phyloP scores from a whole-genome alignment of 306 rosid species.

The Pachyrhizus erosus region DNA sequence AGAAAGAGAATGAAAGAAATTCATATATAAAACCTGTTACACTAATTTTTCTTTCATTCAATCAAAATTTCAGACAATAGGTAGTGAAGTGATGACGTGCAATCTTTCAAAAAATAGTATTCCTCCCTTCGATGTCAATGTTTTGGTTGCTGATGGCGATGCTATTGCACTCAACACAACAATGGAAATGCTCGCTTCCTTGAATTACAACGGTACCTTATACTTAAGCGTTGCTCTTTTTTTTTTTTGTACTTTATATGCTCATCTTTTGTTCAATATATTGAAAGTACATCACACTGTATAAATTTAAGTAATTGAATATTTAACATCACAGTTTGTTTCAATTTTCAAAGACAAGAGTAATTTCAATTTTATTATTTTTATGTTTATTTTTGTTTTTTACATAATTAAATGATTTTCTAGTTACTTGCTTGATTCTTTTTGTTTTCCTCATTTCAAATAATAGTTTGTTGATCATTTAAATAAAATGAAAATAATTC shows the following conservation, averaged over 20 bases:
- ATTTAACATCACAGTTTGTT: not conserved
- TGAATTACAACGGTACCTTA: not conserved
- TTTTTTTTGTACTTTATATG: not conserved
- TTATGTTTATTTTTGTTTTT: too few species aligned
- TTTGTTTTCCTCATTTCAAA: too few species aligned
- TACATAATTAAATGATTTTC: too few species aligned
- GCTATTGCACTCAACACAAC: too few species aligned
- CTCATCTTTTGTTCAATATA: not conserved
- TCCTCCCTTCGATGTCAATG: not conserved
- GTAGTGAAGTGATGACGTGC: not conserved
- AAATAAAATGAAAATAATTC: not conserved
- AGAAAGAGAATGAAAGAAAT: too few species aligned
- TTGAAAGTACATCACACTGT: not conserved
- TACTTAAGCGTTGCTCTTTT: not conserved
- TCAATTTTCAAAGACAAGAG: too few species aligned
- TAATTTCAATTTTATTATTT: too few species aligned
- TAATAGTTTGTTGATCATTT: too few species aligned
- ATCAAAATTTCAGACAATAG: not conserved
- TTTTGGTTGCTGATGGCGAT: not conserved
- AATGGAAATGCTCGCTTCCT: not conserved
- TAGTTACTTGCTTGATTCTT: too few species aligned
- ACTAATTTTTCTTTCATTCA: not conserved
- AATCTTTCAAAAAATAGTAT: not conserved
- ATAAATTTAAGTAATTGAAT: too few species aligned
- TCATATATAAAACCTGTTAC: too few species aligned